Evolutionary conservation across 2,329 filamentous ascomycete genomes (phyloP).

Genomic region (Talaromyces rugulosus): DNA sequence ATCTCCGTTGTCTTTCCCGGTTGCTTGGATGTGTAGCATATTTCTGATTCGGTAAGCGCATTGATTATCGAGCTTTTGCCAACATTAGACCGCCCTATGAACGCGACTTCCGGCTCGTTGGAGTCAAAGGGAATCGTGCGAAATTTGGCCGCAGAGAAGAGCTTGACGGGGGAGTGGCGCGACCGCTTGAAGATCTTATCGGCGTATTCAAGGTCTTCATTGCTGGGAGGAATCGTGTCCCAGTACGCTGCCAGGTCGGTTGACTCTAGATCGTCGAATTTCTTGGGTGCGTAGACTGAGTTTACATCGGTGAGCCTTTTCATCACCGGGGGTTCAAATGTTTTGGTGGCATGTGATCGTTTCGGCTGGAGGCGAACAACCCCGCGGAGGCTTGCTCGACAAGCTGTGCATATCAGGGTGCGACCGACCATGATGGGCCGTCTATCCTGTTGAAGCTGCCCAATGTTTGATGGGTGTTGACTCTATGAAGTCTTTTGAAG

Average conservation of each 20-base stretch:
- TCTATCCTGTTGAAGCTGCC: background rate
- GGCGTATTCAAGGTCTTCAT: constrained; percentile 42
- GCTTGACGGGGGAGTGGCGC: constrained; percentile 49
- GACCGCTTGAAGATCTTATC: constrained; percentile 41
- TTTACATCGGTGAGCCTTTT: background rate
- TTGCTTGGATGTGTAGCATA: constrained; percentile 55
- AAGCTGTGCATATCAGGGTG: background rate
- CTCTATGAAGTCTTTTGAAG: background rate
- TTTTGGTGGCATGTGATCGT: background rate
- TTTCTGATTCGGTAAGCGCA: constrained; percentile 50
- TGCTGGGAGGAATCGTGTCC: constrained; percentile 46
- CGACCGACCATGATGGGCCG: background rate
- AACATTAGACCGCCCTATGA: constrained; percentile 67
- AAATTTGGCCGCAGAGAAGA: constrained; percentile 60
- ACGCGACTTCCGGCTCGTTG: constrained; percentile 57
- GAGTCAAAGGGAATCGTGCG: constrained; percentile 53
- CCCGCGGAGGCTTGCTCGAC: background rate
- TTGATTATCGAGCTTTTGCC: constrained; percentile 67
- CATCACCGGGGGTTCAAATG: background rate
- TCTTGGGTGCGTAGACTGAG: background rate
- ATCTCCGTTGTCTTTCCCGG: constrained; percentile 61
- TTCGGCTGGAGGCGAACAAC: background rate
- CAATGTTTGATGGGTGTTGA: background rate
- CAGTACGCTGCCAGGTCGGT: constrained; percentile 44
- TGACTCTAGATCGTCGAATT: constrained; percentile 27